Conservation (phyloP, 2,329 filamentous ascomycete genomes). For the Neofusicoccum umdonicola region DNA sequence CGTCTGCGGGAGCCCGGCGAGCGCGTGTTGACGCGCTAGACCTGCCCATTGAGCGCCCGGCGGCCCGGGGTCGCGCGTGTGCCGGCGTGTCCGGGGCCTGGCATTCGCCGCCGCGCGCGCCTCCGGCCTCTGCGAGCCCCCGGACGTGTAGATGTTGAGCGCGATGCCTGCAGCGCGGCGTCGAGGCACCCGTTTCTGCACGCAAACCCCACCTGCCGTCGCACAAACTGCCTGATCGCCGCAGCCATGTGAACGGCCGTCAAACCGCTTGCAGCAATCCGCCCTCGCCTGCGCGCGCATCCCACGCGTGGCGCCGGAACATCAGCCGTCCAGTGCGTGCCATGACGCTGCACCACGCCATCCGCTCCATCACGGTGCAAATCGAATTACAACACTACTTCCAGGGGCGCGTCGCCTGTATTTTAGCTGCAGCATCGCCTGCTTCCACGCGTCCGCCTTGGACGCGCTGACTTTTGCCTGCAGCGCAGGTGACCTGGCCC, state of each 20-base stretch:
- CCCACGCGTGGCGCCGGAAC: slow-evolving; percentile 1
- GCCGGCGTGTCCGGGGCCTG: not conserved
- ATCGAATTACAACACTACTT: not conserved
- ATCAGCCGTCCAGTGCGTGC: not conserved
- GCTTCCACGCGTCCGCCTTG: not conserved
- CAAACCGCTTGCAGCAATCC: not conserved
- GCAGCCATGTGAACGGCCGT: slow-evolving; percentile 3
- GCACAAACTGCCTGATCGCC: slow-evolving; percentile 10
- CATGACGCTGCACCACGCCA: slow-evolving; percentile 8
- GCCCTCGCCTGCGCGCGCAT: not conserved
- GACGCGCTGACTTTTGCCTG: not conserved
- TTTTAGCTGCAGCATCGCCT: not conserved
- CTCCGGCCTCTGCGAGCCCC: not conserved
- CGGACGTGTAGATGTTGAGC: not conserved
- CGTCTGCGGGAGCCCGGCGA: not conserved
- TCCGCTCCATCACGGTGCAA: not conserved
- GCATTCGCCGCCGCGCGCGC: not conserved
- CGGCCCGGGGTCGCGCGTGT: slow-evolving; percentile 6
- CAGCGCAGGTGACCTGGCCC: not conserved
- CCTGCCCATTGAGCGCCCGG: not conserved
- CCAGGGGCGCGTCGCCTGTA: not conserved
- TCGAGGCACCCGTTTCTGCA: not conserved
- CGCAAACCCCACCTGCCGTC: not conserved
- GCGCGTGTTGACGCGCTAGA: not conserved
- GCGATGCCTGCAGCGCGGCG: not conserved